Evolutionary conservation across 345 rosid species (phyloP).

Genomic region (Litchi chinensis): DNA sequence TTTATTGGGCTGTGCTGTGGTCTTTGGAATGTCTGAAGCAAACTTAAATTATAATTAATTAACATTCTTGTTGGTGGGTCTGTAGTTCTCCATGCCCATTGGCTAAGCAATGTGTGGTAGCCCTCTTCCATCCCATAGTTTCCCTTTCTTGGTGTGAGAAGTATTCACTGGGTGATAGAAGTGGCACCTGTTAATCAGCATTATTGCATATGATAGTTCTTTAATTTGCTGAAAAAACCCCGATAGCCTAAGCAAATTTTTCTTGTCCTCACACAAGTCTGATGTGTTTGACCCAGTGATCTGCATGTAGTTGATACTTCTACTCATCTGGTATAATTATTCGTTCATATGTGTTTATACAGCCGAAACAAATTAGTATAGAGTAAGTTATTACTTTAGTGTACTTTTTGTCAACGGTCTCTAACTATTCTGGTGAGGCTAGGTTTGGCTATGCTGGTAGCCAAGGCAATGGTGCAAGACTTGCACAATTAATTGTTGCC

Average conservation of each 20-base stretch:
- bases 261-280: neutral
- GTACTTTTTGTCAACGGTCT: neutral
- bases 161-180: neutral
- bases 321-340: neutral
- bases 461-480: neutral
- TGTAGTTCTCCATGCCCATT: neutral
- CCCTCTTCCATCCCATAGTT: neutral
- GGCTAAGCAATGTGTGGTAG: neutral
- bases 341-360: neutral
- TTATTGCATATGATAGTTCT: neutral
- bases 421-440: neutral
- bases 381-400: neutral
- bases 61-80: neutral
- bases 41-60: neutral
- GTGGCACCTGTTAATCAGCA: neutral
- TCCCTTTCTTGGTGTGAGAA: neutral
- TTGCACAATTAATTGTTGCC: neutral
- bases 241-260: neutral
- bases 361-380: neutral
- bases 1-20: neutral
- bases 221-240: neutral
- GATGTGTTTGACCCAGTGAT: neutral
- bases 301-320: neutral
- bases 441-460: neutral
- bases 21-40: constrained; percentile 4